Evolutionary conservation across 352 stramenopile species (phyloP).

Genomic region (Achlya hypogyna): DNA sequence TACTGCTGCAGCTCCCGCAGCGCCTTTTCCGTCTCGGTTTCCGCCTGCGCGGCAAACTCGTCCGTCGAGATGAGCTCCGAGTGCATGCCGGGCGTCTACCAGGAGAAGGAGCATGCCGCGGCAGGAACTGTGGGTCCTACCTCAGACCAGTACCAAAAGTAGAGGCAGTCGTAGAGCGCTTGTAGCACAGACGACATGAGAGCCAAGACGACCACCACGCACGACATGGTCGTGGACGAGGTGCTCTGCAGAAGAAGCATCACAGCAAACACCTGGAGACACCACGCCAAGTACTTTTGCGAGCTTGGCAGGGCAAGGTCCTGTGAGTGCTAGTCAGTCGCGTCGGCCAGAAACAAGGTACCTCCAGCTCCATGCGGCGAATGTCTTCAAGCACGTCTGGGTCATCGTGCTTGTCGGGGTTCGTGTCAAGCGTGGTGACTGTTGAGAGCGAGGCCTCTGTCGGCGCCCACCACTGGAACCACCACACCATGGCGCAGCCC

Average conservation of each 20-base stretch:
- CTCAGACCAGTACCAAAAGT: slow-evolving; percentile 83
- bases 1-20: slow-evolving; percentile 55
- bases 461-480: slow-evolving; percentile 73
- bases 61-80: slow-evolving; percentile 62
- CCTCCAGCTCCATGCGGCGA: slow-evolving; percentile 39
- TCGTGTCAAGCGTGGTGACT: background rate
- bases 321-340: slow-evolving; percentile 12
- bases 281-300: slow-evolving; percentile 49
- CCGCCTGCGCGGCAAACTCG: slow-evolving; percentile 55
- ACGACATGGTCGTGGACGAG: slow-evolving; percentile 63
- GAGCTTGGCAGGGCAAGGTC: slow-evolving; percentile 50
- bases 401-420: slow-evolving; percentile 33
- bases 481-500: slow-evolving; percentile 68
- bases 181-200: slow-evolving; percentile 63
- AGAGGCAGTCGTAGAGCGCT: slow-evolving; percentile 51
- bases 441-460: slow-evolving; percentile 26
- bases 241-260: slow-evolving; percentile 74
- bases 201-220: slow-evolving; percentile 58
- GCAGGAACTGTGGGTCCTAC: slow-evolving; percentile 16
- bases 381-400: slow-evolving; percentile 60
- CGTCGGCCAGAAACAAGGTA: background rate
- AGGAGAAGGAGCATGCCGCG: background rate
- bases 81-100: slow-evolving; percentile 41
- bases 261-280: slow-evolving; percentile 48
- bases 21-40: slow-evolving; percentile 66